Evolutionary conservation across 768 basidiomycete genomes (phyloP), one percentile per base, ranked within the genome.

Genomic region (Hericium erinaceus): DNA sequence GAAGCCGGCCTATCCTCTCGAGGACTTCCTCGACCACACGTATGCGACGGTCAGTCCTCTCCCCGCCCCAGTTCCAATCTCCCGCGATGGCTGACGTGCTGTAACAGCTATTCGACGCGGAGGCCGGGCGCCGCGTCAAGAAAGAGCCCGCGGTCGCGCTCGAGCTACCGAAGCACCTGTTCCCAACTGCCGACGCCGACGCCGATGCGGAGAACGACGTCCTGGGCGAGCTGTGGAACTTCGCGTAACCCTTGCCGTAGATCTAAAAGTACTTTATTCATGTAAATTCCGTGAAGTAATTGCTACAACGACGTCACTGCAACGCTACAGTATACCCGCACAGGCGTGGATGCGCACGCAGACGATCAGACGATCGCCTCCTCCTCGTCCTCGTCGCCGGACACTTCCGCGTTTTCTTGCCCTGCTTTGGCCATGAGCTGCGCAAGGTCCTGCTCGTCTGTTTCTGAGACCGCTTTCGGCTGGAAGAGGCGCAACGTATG

Each of bases 381-480:
- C 12, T 81, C 87, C 6, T 91, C 93, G 50, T 88, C 86, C 64
- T 95, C 93, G 69, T 98, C 93, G 55, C 95, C 95, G 13, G 92
- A 93, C 0, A 98, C 92, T 68, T 99, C 95, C 4, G 86, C 91
- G 69, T 99, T 99, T 74, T 97, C 95, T 68, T 84, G 80, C 58
- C 88, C 88, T 18, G 88, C 94, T 71, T 92, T 90, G 40, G 89
- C 92, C 95, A 99, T 98, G 65, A 97, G 87, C 62, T 93, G 89
- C 0, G 93, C 95, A 61, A 99, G 82, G 69, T 98, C 97, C 63
- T 93, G 89, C 71, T 99, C 97, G 74, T 99, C 97, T 4, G 90
- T 91, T 71, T 98, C 97, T 24, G 92, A 94, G 39, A 99, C 89
- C 2, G 95, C 93, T 78, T 98, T 98, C 59, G 97, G 97, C 93